Conservation (phyloP, 2,329 filamentous ascomycete species). For the Ceratocystis diversiconidia region DNA sequence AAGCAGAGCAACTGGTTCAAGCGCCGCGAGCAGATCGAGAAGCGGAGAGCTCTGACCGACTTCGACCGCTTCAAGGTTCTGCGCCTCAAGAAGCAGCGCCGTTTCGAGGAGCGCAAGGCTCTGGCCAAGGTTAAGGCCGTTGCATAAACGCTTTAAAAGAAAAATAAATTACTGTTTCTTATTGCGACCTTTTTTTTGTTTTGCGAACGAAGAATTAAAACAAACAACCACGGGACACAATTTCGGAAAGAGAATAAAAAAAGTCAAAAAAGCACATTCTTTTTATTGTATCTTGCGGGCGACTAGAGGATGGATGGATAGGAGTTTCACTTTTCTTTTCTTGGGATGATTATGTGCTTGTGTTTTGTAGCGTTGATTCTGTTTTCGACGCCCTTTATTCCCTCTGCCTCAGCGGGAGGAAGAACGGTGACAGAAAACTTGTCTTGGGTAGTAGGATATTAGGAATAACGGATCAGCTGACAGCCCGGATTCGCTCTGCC, state of each 20-base stretch:
- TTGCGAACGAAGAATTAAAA: slow-evolving; percentile 8
- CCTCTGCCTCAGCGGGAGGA: too few species aligned
- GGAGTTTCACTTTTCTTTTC: not conserved
- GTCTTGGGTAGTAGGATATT: too few species aligned
- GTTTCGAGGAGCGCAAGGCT: slow-evolving; percentile 95
- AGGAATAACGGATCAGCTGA: too few species aligned
- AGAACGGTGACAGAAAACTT: too few species aligned
- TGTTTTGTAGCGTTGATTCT: not conserved
- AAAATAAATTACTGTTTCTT: slow-evolving; percentile 23
- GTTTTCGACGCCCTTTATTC: too few species aligned
- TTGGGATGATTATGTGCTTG: slow-evolving; percentile 2
- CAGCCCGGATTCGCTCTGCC: too few species aligned
- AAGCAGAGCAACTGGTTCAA: slow-evolving; percentile 84
- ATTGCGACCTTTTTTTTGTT: slow-evolving; percentile 17
- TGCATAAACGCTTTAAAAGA: slow-evolving; percentile 44
- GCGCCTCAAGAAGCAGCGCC: slow-evolving; percentile 98
- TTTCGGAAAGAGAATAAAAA: slow-evolving; percentile 13
- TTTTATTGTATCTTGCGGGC: slow-evolving; percentile 2
- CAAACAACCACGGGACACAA: slow-evolving; percentile 16
- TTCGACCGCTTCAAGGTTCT: slow-evolving; percentile 99
- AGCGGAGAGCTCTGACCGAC: slow-evolving; percentile 85
- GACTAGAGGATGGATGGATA: too few species aligned
- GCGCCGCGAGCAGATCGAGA: slow-evolving; percentile 72
- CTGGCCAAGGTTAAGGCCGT: slow-evolving; percentile 82
- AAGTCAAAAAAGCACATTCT: slow-evolving; percentile 18